Evolutionary conservation across 2,329 filamentous ascomycete genomes (phyloP).

Genomic region (Cytospora mali): DNA sequence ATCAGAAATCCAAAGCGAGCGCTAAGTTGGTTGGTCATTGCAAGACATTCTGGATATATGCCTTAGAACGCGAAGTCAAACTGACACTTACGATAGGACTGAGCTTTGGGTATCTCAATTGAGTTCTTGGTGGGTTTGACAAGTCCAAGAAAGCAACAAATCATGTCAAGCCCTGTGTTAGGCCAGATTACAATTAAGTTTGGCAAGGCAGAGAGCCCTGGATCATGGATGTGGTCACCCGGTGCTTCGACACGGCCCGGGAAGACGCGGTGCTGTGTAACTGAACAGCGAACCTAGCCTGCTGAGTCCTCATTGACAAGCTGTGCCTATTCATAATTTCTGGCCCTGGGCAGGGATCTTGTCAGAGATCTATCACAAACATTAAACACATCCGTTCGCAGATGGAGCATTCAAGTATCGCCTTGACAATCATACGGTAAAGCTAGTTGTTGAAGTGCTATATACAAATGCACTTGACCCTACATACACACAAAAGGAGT

Average conservation of each 20-base stretch:
- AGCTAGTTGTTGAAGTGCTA: neutral
- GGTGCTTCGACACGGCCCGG: too few species aligned
- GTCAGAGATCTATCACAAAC: too few species aligned
- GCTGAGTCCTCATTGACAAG: too few species aligned
- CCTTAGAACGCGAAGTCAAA: neutral
- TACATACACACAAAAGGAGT: neutral
- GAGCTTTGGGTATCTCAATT: neutral
- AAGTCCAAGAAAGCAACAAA: neutral
- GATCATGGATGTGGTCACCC: too few species aligned
- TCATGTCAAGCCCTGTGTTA: too few species aligned
- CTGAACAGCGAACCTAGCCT: too few species aligned
- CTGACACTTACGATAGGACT: neutral
- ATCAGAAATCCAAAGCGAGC: neutral
- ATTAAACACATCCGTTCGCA: neutral
- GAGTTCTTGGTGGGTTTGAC: neutral
- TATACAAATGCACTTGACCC: neutral
- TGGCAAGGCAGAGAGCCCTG: too few species aligned
- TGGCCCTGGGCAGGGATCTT: too few species aligned
- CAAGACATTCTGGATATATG: neutral
- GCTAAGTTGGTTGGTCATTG: neutral
- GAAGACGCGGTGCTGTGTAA: too few species aligned
- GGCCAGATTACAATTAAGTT: too few species aligned
- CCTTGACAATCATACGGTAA: neutral
- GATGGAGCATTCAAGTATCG: neutral
- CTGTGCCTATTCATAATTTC: too few species aligned